Percentiles rank a stretch among this genome's conserved stretches.
These are phyloP conservation scores for Aspergillus sp. DNA, from an alignment of 2,329 filamentous ascomycete species.

Conservation along the genomic window DNA sequence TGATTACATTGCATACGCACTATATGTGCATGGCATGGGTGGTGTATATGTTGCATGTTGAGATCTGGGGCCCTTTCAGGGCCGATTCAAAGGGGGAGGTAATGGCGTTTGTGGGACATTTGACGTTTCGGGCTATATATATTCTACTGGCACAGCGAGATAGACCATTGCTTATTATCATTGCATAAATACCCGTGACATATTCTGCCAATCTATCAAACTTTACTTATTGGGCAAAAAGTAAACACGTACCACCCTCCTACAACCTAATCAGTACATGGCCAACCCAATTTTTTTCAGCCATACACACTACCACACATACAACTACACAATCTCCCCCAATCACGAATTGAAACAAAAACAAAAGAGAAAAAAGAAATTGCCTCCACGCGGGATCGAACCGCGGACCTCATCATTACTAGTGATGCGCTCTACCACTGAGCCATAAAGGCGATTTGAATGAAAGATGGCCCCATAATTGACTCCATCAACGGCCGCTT, in stretches of 20 bases:
- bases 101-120: neutral
- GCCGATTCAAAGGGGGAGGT: neutral
- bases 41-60: slow-evolving; percentile 2
- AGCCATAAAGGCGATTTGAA: neutral
- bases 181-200: neutral
- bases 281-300: no score
- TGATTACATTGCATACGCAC: no score
- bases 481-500: neutral
- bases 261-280: neutral
- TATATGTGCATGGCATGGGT: neutral
- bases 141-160: neutral
- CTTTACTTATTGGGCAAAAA: neutral
- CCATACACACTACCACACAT: neutral
- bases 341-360: neutral
- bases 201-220: neutral
- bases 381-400: neutral
- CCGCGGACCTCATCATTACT: neutral
- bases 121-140: neutral
- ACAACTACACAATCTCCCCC: no score
- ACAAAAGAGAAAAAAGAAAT: neutral
- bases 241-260: neutral
- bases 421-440: neutral
- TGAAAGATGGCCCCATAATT: neutral
- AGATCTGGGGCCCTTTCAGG: neutral
- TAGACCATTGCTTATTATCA: neutral